A percentile compares a stretch with the other conserved stretches of the same genome.
These are phyloP conservation scores for Ceratobasidium sp. DNA, from an alignment of 1,284 basidiomycete genomes.

Conservation along the genomic window DNA sequence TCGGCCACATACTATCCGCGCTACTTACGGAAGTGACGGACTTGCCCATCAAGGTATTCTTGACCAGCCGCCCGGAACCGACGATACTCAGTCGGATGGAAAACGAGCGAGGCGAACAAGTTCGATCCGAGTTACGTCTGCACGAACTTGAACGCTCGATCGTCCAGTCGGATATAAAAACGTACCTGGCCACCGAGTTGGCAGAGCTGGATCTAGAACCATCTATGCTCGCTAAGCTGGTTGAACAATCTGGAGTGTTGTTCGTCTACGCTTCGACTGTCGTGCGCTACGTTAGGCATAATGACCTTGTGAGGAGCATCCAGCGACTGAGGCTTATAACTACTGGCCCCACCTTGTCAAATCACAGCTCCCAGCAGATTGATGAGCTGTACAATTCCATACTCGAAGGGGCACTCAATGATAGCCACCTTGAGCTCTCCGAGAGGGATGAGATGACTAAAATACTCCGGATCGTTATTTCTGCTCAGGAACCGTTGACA, in stretches of 20 bases:
- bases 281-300: not conserved
- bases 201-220: not conserved
- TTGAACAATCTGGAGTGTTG: not conserved
- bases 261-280: slow-evolving; percentile 12
- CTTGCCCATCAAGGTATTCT: slow-evolving; percentile 4
- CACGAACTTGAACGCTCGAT: slow-evolving; percentile 42
- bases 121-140: not conserved
- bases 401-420: not conserved
- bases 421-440: not conserved
- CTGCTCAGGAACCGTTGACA: slow-evolving; percentile 4
- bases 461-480: slow-evolving; percentile 2
- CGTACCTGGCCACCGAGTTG: slow-evolving; percentile 6
- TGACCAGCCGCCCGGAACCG: slow-evolving; percentile 8
- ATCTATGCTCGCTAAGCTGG: not conserved
- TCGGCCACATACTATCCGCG: not conserved
- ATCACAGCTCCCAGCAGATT: not conserved
- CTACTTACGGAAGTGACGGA: not conserved
- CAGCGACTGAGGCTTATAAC: not conserved
- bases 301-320: not conserved
- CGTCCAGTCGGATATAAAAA: slow-evolving; percentile 38
- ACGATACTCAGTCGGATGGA: not conserved
- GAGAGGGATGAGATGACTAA: not conserved
- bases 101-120: not conserved
- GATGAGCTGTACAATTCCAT: not conserved
- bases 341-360: not conserved